These are phyloP conservation scores for Yarrowia alimentaria DNA, from an alignment of 805 yeast genomes.

Conservation along the genomic window DNA sequence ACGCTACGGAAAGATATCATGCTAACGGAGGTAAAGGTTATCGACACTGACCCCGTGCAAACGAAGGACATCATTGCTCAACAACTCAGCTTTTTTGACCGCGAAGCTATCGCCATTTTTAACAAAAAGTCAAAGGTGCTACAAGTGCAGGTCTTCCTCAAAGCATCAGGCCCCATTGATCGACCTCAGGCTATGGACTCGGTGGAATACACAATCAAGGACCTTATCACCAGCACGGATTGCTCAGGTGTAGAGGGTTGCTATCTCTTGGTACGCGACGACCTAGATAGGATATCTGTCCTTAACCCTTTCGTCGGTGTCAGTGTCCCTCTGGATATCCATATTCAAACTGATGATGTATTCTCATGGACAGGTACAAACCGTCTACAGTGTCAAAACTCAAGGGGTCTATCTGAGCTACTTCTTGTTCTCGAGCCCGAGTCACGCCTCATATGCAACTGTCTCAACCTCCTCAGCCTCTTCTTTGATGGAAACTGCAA, in stretches of 20 bases:
- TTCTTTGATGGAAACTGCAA: conserved; percentile 14
- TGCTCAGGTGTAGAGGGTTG: conserved; percentile 39
- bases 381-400: neutral
- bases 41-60: conserved; percentile 42
- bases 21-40: conserved; percentile 50
- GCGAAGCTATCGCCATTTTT: conserved; percentile 61
- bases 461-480: conserved; percentile 18
- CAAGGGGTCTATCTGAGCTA: neutral
- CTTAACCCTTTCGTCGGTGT: conserved; percentile 27
- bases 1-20: conserved; percentile 63
- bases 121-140: conserved; percentile 47
- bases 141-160: conserved; percentile 51
- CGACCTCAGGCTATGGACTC: conserved; percentile 42
- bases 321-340: conserved; percentile 9
- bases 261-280: conserved; percentile 26
- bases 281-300: conserved; percentile 40
- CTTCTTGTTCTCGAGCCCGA: conserved; percentile 13
- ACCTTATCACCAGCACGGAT: conserved; percentile 39
- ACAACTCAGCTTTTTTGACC: conserved; percentile 48
- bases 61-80: conserved; percentile 33
- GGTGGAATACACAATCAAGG: conserved; percentile 39
- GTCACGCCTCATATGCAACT: conserved; percentile 12
- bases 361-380: conserved; percentile 12
- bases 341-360: neutral
- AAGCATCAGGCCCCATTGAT: conserved; percentile 38